These are phyloP conservation scores for Ichthyophthirius multifiliis DNA, from an alignment of 169 alveolate species.

Conservation along the genomic window DNA sequence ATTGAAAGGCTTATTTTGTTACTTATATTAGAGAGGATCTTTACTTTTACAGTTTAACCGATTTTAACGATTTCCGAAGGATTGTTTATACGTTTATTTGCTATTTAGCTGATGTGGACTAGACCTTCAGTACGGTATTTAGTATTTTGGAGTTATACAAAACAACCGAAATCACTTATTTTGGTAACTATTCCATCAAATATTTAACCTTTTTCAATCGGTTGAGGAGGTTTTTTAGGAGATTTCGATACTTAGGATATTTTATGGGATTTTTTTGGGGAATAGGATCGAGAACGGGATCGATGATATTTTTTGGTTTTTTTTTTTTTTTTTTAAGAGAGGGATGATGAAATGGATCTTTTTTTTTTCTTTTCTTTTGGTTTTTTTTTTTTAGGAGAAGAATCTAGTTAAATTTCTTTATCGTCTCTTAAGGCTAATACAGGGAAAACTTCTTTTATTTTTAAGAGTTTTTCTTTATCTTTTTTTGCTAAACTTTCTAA, in stretches of 20 bases:
- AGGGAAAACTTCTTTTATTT: background rate
- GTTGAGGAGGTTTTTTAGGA: background rate
- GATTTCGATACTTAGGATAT: background rate
- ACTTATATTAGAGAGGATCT: conserved; percentile 54
- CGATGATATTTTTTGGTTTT: background rate
- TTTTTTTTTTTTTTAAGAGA: background rate
- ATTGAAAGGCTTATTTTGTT: conserved; percentile 25
- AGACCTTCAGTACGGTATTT: conserved; percentile 57
- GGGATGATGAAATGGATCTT: background rate
- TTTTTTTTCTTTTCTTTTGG: background rate
- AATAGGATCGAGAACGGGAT: background rate
- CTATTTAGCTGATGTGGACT: conserved; percentile 63
- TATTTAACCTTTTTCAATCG: conserved; percentile 35
- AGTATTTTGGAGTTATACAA: conserved; percentile 40
- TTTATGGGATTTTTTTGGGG: background rate
- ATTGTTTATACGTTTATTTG: conserved; percentile 46
- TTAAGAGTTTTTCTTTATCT: background rate
- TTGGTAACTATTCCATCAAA: conserved; percentile 65
- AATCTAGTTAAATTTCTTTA: background rate
- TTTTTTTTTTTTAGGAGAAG: background rate
- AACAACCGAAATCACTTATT: conserved; percentile 72
- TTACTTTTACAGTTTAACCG: conserved; percentile 72
- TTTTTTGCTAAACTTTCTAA: background rate
- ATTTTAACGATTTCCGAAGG: conserved; percentile 56
- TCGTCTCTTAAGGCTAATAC: conserved; percentile 8